A percentile compares a stretch with the other conserved stretches of the same genome.
Conservation (phyloP, 2,329 filamentous ascomycete genomes). For the Pseudogymnoascus sp. region DNA sequence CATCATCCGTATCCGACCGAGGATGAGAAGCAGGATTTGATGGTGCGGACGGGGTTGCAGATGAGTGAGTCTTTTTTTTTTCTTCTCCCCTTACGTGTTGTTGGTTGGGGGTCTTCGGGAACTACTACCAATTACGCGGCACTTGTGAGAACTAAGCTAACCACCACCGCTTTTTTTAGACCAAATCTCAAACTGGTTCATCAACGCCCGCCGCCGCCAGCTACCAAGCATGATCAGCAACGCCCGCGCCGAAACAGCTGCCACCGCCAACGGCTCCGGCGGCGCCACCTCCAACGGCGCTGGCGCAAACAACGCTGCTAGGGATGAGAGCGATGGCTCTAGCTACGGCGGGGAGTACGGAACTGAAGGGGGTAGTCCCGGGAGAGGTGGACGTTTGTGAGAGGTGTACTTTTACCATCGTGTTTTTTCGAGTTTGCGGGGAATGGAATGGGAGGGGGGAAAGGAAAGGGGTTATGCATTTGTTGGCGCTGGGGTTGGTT, state of each 20-base stretch:
- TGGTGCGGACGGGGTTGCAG: slow-evolving; percentile 67
- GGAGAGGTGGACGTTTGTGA: background rate
- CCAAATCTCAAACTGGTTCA: slow-evolving; percentile 76
- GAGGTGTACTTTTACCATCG: background rate
- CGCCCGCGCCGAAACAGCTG: slow-evolving; percentile 45
- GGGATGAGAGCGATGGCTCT: slow-evolving; percentile 19
- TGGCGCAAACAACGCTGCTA: slow-evolving; percentile 20
- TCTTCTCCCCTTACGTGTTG: background rate
- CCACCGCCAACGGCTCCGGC: slow-evolving; percentile 27
- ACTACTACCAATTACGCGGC: too few relatives aligned
- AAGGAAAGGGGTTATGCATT: background rate
- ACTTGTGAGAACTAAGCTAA: background rate
- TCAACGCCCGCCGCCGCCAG: slow-evolving; percentile 65
- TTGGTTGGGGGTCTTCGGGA: too few relatives aligned
- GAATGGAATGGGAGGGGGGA: too few relatives aligned
- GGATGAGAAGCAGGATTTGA: slow-evolving; percentile 78
- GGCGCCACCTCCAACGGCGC: slow-evolving; percentile 26
- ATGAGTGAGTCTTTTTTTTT: slow-evolving; percentile 57
- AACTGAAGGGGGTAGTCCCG: background rate
- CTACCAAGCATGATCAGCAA: slow-evolving; percentile 54
- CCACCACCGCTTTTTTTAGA: slow-evolving; percentile 34
- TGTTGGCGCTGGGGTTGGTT: background rate
- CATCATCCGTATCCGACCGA: slow-evolving; percentile 80
- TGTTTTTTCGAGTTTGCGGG: too few relatives aligned
- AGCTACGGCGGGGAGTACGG: slow-evolving; percentile 11